phyloP scores from a whole-genome alignment of 2,329 filamentous ascomycete genomes.

The Albifimbria verrucaria region DNA sequence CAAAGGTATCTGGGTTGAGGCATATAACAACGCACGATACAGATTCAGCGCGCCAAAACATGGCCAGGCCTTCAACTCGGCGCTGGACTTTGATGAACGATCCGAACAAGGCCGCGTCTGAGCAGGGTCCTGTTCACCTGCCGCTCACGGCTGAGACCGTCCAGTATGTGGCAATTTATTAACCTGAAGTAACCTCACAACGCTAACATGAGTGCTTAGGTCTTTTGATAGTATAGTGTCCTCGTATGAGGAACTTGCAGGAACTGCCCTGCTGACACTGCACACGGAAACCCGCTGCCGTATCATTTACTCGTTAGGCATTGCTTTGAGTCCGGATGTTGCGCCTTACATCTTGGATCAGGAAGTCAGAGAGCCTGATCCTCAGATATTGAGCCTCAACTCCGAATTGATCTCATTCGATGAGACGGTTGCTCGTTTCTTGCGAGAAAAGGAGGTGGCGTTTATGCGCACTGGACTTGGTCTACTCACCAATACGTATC shows the following conservation, averaged over 20 bases:
- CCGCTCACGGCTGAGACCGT: slow-evolving; percentile 86
- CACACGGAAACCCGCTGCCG: slow-evolving; percentile 87
- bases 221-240: slow-evolving; percentile 84
- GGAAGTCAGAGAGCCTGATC: slow-evolving; percentile 73
- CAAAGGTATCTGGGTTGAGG: slow-evolving; percentile 75
- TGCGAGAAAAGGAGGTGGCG: slow-evolving; percentile 66
- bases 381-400: slow-evolving; percentile 79
- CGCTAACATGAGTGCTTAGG: slow-evolving; percentile 37
- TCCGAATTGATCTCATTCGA: slow-evolving; percentile 83
- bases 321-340: slow-evolving; percentile 56
- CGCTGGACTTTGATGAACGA: slow-evolving; percentile 82
- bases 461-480: slow-evolving; percentile 79
- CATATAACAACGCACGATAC: slow-evolving; percentile 74
- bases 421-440: slow-evolving; percentile 70
- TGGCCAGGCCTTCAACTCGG: slow-evolving; percentile 59
- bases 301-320: slow-evolving; percentile 73
- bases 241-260: slow-evolving; percentile 77
- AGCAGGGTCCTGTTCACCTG: slow-evolving; percentile 70
- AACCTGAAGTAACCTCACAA: background rate
- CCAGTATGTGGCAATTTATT: slow-evolving; percentile 49
- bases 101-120: slow-evolving; percentile 53
- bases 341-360: slow-evolving; percentile 66
- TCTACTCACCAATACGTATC: slow-evolving; percentile 72
- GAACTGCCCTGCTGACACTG: slow-evolving; percentile 76
- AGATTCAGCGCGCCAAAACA: slow-evolving; percentile 56